Evolutionary conservation across 1,284 basidiomycete species (phyloP).

Genomic region (Malassezia caprae): DNA sequence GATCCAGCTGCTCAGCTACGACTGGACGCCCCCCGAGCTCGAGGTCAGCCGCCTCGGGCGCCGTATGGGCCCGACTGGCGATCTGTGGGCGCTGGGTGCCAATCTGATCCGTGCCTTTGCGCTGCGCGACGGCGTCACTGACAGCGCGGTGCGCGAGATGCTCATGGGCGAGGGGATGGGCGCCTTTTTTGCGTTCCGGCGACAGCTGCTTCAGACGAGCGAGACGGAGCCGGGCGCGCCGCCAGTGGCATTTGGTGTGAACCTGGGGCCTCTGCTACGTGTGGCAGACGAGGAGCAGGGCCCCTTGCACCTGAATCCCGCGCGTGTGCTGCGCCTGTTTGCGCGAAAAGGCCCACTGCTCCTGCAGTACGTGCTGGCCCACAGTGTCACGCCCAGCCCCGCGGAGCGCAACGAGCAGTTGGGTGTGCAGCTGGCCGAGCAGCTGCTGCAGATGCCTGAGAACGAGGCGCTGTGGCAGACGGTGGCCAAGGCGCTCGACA

Average conservation of each 20-base stretch:
- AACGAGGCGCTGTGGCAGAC: slow-evolving; percentile 7
- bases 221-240: neutral
- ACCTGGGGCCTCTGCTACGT: slow-evolving; percentile 16
- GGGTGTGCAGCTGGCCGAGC: slow-evolving; percentile 26
- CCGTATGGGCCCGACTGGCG: slow-evolving; percentile 37
- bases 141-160: slow-evolving; percentile 27
- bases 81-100: slow-evolving; percentile 42
- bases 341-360: slow-evolving; percentile 28
- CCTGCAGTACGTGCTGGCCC: slow-evolving; percentile 27
- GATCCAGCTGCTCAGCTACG: slow-evolving; percentile 38
- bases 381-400: slow-evolving; percentile 25
- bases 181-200: slow-evolving; percentile 27
- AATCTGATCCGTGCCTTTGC: slow-evolving; percentile 43
- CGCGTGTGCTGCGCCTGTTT: slow-evolving; percentile 33
- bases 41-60: slow-evolving; percentile 30
- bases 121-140: slow-evolving; percentile 39
- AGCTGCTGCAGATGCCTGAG: slow-evolving; percentile 19
- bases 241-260: slow-evolving; percentile 5
- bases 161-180: slow-evolving; percentile 31
- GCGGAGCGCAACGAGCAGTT: slow-evolving; percentile 27
- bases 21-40: slow-evolving; percentile 45
- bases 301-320: slow-evolving; percentile 18
- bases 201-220: slow-evolving; percentile 10
- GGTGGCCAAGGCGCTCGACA: slow-evolving; percentile 22
- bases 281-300: neutral